phyloP scores from a whole-genome alignment of 2,329 filamentous ascomycete genomes.

The Plenodomus lindquistii region DNA sequence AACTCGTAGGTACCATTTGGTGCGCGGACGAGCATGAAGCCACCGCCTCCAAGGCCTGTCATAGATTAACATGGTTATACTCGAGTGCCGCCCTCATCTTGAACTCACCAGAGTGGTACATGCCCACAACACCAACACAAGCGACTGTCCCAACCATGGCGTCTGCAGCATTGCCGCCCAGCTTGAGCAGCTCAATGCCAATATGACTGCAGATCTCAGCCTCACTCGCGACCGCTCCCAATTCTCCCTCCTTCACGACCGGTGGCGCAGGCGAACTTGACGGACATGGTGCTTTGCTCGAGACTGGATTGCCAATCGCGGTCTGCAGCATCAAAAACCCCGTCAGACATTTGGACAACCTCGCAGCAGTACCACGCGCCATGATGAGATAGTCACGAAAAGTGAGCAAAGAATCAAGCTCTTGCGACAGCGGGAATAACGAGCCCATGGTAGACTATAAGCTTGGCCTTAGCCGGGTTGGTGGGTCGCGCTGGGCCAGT shows the following conservation, averaged over 20 bases:
- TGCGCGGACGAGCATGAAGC: constrained; percentile 81
- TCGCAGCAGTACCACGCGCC: constrained; percentile 16
- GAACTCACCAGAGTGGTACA: constrained; percentile 50
- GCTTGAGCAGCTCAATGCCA: constrained; percentile 50
- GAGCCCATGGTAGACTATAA: constrained; percentile 12
- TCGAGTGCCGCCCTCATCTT: not conserved
- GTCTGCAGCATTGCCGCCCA: constrained; percentile 58
- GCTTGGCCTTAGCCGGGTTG: constrained; percentile 8
- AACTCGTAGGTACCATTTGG: constrained; percentile 77
- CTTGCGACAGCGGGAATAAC: constrained; percentile 5
- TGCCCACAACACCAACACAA: constrained; percentile 54
- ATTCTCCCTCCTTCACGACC: constrained; percentile 23
- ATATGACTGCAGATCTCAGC: constrained; percentile 51
- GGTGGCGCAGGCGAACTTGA: constrained; percentile 13
- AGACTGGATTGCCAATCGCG: constrained; percentile 30
- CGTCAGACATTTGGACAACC: constrained; percentile 22
- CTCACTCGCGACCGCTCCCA: constrained; percentile 54
- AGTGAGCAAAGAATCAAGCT: constrained; percentile 11
- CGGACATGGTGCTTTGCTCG: constrained; percentile 8
- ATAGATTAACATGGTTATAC: constrained; percentile 3
- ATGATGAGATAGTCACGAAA: constrained; percentile 20
- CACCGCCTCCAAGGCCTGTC: constrained; percentile 80
- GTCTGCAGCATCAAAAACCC: constrained; percentile 34
- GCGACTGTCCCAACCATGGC: constrained; percentile 52
- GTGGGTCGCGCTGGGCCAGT: constrained; percentile 1